These are phyloP conservation scores for Rubroshorea leprosula DNA, from an alignment of 345 rosid species.

Conservation along the genomic window DNA sequence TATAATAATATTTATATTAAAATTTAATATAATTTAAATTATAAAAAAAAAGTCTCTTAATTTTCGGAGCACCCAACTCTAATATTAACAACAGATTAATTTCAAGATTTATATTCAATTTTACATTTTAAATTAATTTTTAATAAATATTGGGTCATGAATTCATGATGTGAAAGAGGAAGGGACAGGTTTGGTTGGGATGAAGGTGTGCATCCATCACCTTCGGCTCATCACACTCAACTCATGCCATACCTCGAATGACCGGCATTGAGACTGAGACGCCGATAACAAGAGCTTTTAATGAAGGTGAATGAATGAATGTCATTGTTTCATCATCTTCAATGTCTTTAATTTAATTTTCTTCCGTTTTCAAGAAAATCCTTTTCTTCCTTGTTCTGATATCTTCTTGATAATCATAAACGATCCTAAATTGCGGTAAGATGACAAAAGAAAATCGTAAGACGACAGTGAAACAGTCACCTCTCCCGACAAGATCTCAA, in stretches of 20 bases:
- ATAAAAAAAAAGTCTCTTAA: no score
- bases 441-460: slow-evolving; percentile 10
- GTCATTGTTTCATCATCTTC: slow-evolving; percentile 9
- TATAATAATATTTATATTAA: no score
- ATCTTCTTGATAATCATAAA: not conserved
- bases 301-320: slow-evolving; percentile 13
- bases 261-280: slow-evolving; percentile 13
- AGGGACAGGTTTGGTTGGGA: no score
- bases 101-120: no score
- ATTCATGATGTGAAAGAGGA: no score
- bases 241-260: slow-evolving; percentile 4
- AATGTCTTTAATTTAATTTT: no score
- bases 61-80: no score
- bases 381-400: not conserved
- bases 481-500: slow-evolving; percentile 5
- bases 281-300: slow-evolving; percentile 6
- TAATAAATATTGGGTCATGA: no score
- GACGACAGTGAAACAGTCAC: not conserved
- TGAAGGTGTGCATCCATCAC: slow-evolving; percentile 14
- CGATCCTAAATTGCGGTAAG: not conserved
- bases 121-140: no score
- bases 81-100: no score
- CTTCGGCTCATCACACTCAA: slow-evolving; percentile 24
- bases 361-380: not conserved
- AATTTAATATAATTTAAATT: no score